phyloP scores from a whole-genome alignment of 768 basidiomycete genomes.

The Trametes coccinea region DNA sequence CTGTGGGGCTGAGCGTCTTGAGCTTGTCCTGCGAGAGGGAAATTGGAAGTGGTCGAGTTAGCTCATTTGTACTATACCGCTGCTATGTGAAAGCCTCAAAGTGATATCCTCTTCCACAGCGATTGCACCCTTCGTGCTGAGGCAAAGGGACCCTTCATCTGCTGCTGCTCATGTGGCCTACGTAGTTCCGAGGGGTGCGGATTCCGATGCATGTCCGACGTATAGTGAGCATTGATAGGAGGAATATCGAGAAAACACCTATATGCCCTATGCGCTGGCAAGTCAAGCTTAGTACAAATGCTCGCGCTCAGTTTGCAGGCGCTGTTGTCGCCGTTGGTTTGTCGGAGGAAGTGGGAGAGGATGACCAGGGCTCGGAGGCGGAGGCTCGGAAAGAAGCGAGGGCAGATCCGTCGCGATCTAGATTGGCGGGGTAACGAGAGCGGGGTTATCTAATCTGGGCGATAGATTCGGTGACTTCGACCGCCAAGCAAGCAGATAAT shows the following conservation, averaged over 20 bases:
- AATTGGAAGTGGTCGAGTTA: neutral
- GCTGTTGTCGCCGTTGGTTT: neutral
- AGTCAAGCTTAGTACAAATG: no score
- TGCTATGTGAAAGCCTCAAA: no score
- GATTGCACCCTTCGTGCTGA: no score
- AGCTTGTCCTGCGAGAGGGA: neutral
- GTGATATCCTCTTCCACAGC: no score
- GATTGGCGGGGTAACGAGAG: neutral
- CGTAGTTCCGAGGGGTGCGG: neutral
- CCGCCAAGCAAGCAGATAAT: neutral
- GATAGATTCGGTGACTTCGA: neutral
- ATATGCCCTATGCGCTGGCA: neutral
- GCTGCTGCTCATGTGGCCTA: neutral
- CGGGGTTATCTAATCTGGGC: constrained; percentile 21
- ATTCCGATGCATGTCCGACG: neutral
- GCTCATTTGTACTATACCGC: no score
- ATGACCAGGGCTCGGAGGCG: neutral
- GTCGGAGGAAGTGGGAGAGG: constrained; percentile 8
- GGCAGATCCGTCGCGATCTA: constrained; percentile 1
- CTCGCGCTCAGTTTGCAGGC: neutral
- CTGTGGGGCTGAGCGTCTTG: constrained; percentile 36
- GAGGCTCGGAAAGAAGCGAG: constrained; percentile 7
- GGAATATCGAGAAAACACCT: no score
- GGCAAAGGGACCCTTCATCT: no score
- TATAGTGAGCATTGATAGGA: neutral